Evolutionary conservation across 129 eudicot genomes (phyloP), one percentile per base, ranked within the genome.

Genomic region (carrot (Daucus carota)): DNA sequence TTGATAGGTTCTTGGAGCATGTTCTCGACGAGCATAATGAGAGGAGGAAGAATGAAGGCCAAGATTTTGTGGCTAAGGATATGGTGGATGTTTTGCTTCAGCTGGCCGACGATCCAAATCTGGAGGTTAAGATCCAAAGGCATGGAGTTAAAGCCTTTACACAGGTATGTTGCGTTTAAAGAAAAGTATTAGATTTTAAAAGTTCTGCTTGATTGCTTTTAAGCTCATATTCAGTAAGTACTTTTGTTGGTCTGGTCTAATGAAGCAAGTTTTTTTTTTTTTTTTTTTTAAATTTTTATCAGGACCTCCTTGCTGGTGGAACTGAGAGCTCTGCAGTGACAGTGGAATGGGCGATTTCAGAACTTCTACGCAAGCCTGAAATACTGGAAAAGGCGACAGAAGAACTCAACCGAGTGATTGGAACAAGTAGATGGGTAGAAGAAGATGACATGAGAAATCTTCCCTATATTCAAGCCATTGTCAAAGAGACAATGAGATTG

Each of bases 141-240:
- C 88, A 88, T 76, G 97, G 98, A 0, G 92, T 93, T 75, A 93
- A 93, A 75, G 98, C 90, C 8, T 93, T 93, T 78, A 93, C 92
- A 1, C 97, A 85, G 96, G 98, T 93, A 84, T 8, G 4, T 63
- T 31, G 1, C 8, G 28, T 36, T 60, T 60, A 1, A 52, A 40
- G 0, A 40, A 40, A 40, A n/a, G n/a, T n/a, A n/a, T n/a, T n/a
- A n/a, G n/a, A n/a, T 48, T 48, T 18, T 15, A 16, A 16, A 47
- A 17, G n/a, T 16, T 17, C 1, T 5, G 1, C 4, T 18, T 17
- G 4, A 6, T 48, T 48, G 26, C 26, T 48, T 20, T 16, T 48
- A 52, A 52, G 60, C 60, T 20, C 10, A 22, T 22, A 1, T 17
- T 48, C 24, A 48, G 57, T 17, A 18, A 48, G 3, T 46, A 47